Base-by-base conservation (phyloP, 108 stramenopile species). In the Nitzschia inconspicua region DNA sequence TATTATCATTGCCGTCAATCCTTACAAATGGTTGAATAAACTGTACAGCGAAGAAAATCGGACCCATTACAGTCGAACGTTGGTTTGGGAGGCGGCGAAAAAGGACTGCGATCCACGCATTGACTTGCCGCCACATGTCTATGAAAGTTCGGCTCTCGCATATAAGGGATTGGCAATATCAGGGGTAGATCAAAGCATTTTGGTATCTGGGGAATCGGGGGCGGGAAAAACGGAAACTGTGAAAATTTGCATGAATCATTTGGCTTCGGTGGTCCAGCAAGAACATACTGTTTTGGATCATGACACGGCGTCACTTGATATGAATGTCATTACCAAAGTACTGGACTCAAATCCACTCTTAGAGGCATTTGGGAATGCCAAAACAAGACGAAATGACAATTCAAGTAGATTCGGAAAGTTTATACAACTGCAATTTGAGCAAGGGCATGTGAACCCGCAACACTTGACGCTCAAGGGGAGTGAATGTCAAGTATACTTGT, bases 161-260 rank as follows among this genome's bases (percentile, higher is more conserved):
- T 86, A 79, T 57, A 74, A 70, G 8, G 85, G 79, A 23, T 40
- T 86, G 18, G 57, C 68, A 24, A 25, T 39, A 9, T 68, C 78
- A 18, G 57, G 71, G 3, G 47, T n/a, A 36, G 63, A 86, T 57
- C 90, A 91, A 64, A 76, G 81, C 37, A 82, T 91, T 46, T 60
- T 91, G 3, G 90, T 94, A 0, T 79, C 75, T 0, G 92, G 92
- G 14, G 89, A 90, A 69, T 78, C 76, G 5, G 92, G 92, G 36
- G 88, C 92, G 3, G 92, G 92, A 2, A 94, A 94, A 66, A 94
- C 92, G 1, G 92, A 94, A 67, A 88, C 86, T 14, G 89, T 89
- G 59, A 94, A 94, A 57, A 82, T 88, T 60, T 71, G 86, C 11
- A 80, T 94, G 85, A 74, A 85, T 41, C 79, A 83, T 60, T 53